Percentiles rank a stretch among this genome's conserved stretches.
Evolutionary conservation across 495 filamentous ascomycete genomes (phyloP).

Genomic region (Lophiotrema nucula): DNA sequence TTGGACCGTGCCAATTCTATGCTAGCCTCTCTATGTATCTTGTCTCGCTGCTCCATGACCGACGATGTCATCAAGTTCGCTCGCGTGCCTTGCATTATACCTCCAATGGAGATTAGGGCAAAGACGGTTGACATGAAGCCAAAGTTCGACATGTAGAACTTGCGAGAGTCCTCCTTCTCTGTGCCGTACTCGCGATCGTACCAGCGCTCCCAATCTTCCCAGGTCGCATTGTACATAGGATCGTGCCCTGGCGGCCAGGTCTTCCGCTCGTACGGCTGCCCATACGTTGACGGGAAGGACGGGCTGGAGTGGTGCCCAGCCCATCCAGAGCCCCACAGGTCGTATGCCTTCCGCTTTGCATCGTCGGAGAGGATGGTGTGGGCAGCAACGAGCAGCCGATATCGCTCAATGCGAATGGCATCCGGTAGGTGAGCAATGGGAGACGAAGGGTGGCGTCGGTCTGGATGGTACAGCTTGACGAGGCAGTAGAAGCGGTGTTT

Average conservation of each 20-base stretch:
- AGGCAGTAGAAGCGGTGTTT: slow-evolving; percentile 84
- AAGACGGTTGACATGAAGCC: slow-evolving; percentile 70
- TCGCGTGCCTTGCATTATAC: slow-evolving; percentile 65
- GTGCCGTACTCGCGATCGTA: slow-evolving; percentile 51
- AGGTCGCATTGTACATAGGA: slow-evolving; percentile 82
- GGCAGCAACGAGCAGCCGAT: slow-evolving; percentile 79
- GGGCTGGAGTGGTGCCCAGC: slow-evolving; percentile 40
- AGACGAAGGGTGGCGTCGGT: slow-evolving; percentile 49
- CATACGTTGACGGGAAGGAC: slow-evolving; percentile 9
- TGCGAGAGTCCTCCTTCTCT: slow-evolving; percentile 36
- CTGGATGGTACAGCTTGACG: slow-evolving; percentile 94
- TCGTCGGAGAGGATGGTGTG: slow-evolving; percentile 90
- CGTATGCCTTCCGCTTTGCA: slow-evolving; percentile 73
- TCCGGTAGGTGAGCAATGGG: slow-evolving; percentile 41
- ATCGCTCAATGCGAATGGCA: slow-evolving; percentile 72
- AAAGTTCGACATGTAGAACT: slow-evolving; percentile 69
- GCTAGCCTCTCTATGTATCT: slow-evolving; percentile 61
- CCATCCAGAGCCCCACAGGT: slow-evolving; percentile 81
- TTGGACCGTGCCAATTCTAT: slow-evolving; percentile 60
- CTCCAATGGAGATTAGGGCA: slow-evolving; percentile 63
- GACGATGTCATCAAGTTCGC: slow-evolving; percentile 56
- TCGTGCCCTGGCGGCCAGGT: slow-evolving; percentile 38
- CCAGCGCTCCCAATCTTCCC: slow-evolving; percentile 98
- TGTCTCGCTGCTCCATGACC: slow-evolving; percentile 61
- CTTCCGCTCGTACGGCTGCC: neutral